Conservation (phyloP, 352 stramenopile species). For the Globisporangium cystogenes region DNA sequence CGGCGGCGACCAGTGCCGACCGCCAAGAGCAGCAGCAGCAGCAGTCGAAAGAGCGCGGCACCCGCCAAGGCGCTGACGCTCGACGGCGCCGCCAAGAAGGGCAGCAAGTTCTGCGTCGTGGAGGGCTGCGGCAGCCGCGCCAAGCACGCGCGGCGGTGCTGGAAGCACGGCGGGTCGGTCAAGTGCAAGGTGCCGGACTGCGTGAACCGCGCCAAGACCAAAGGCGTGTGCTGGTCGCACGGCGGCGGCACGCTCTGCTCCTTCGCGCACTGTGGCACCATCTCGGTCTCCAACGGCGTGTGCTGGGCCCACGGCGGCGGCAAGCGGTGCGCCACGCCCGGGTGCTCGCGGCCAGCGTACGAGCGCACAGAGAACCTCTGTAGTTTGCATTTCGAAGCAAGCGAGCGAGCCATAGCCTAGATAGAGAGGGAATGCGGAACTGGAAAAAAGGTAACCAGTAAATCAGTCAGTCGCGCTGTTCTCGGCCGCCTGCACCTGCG, state of each 20-base stretch:
- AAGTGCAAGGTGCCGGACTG: slow-evolving; percentile 54
- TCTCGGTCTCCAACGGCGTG: slow-evolving; percentile 50
- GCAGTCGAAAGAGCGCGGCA: slow-evolving; percentile 11
- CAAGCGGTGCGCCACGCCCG: slow-evolving; percentile 14
- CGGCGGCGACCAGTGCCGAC: neutral
- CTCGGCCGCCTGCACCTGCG: slow-evolving; percentile 6
- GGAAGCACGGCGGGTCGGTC: slow-evolving; percentile 52
- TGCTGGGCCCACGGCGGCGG: slow-evolving; percentile 36
- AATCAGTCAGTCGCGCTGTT: slow-evolving; percentile 2
- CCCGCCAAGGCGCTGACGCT: neutral
- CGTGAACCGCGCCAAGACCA: slow-evolving; percentile 51
- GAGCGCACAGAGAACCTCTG: slow-evolving; percentile 48
- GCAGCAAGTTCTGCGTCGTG: slow-evolving; percentile 52
- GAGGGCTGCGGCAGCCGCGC: slow-evolving; percentile 44
- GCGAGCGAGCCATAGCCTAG: too few species aligned
- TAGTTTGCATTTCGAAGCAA: slow-evolving; percentile 33
- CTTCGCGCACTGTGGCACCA: slow-evolving; percentile 32
- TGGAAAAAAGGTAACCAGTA: too few species aligned
- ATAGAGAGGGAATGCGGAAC: too few species aligned
- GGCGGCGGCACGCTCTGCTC: slow-evolving; percentile 49
- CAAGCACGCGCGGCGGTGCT: slow-evolving; percentile 46
- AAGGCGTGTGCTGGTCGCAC: slow-evolving; percentile 59
- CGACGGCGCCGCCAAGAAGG: slow-evolving; percentile 21
- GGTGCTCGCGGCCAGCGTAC: slow-evolving; percentile 36
- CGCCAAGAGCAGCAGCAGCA: neutral